These are phyloP conservation scores for Ichthyophthirius multifiliis DNA, from an alignment of 169 alveolate genomes.

Conservation along the genomic window DNA sequence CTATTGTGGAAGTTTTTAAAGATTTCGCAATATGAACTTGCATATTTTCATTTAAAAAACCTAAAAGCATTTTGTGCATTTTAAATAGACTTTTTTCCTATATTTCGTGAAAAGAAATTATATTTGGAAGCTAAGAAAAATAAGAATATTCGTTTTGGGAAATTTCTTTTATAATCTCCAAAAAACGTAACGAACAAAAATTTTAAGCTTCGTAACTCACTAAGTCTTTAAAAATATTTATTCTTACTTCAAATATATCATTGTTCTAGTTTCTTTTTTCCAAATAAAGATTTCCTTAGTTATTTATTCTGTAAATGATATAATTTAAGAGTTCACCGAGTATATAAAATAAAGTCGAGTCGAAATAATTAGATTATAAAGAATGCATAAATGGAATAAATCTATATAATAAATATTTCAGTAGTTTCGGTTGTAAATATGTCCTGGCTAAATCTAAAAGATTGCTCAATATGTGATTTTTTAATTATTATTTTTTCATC, in stretches of 20 bases:
- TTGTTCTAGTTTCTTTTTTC: not conserved
- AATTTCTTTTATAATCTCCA: not conserved
- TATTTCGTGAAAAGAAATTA: conserved; percentile 15
- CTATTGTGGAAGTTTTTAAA: conserved; percentile 27
- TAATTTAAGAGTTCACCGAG: conserved; percentile 39
- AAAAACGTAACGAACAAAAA: not conserved
- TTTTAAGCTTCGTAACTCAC: conserved; percentile 20
- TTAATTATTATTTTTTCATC: conserved; percentile 7
- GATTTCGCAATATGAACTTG: conserved; percentile 32
- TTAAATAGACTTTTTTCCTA: conserved; percentile 27
- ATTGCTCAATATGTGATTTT: not conserved
- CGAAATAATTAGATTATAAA: conserved; percentile 24
- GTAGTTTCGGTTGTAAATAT: not conserved
- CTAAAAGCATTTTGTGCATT: conserved; percentile 16
- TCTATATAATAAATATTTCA: conserved; percentile 21
- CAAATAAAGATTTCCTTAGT: conserved; percentile 26
- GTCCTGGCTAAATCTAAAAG: not conserved
- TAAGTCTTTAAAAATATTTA: conserved; percentile 11
- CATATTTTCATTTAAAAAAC: conserved; percentile 39
- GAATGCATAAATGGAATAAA: conserved; percentile 43
- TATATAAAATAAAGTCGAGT: conserved; percentile 34
- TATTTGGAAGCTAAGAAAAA: not conserved
- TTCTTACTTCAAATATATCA: conserved; percentile 30
- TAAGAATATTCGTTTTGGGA: not conserved
- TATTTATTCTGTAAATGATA: conserved; percentile 21